Evolutionary conservation across 495 filamentous ascomycete genomes (phyloP), one percentile per base, ranked within the genome.

Genomic region (Acidomyces sp.): DNA sequence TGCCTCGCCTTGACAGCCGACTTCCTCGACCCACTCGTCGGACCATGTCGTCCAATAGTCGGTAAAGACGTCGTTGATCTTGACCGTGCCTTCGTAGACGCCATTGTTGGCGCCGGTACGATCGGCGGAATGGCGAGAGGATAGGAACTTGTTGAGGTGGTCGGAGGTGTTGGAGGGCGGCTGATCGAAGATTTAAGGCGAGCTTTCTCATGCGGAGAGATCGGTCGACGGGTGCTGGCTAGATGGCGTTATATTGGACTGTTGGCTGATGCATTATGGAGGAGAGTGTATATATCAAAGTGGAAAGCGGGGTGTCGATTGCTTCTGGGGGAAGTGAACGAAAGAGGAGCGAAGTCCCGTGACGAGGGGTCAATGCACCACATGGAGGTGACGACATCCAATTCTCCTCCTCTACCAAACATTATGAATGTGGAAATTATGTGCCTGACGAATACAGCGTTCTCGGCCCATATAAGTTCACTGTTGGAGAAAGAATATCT

Each of bases 121-220:
- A 13, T 23, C 11, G 44, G 37, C 17, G 45, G 38, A 9, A 46
- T 28, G 15, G 43, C 40, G 7, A 44, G 38, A n/a, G 45, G 7
- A 46, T 55, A 30, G 41, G 59, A 38, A 27, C 34, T 41, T 23
- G 55, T 57, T 18, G 56, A 33, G 9, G 51, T 28, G 47, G 46
- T 60, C 11, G 16, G 12, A 0, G 42, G 61, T 54, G 60, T 64
- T 32, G 64, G 63, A 10, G 62, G 52, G 22, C 66, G 57, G 28
- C 64, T 66, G 24, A 55, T 56, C 1, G 62, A 64, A 2, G 6
- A 27, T 29, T 45, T 48, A 26, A 54, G 3, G 25, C 52, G 29
- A 22, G 22, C 1, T 46, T 44, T 7, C 30, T 36, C 9, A 35
- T 65, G 65, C 18, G 62, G 55, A 32, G 69, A 68, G 65, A 69